Percentiles rank a stretch among this genome's conserved stretches.
These are phyloP conservation scores for Musa schizocarpa DNA, from an alignment of 176 grass and related monocot genomes.

Conservation along the genomic window DNA sequence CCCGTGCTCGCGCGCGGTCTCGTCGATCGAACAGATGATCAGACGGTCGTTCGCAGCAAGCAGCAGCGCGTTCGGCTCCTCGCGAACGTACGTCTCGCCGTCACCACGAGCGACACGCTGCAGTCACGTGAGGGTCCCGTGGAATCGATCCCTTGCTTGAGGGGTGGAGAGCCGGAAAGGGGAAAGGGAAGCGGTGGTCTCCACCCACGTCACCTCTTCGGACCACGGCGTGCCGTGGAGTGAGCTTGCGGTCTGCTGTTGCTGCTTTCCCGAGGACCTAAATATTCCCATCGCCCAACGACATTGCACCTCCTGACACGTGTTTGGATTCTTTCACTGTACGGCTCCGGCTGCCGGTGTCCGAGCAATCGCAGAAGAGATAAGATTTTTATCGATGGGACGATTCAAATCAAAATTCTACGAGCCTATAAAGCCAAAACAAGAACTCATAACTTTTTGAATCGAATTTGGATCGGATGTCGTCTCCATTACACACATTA, in stretches of 20 bases:
- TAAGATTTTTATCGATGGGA: too few relatives aligned
- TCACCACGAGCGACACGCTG: too few relatives aligned
- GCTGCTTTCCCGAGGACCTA: slow-evolving; percentile 34
- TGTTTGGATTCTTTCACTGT: background rate
- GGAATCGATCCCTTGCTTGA: slow-evolving; percentile 88
- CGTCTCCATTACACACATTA: too few relatives aligned
- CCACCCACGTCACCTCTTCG: slow-evolving; percentile 15
- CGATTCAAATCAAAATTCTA: too few relatives aligned
- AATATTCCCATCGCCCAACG: slow-evolving; percentile 37
- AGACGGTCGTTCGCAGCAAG: too few relatives aligned
- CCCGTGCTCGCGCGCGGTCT: too few relatives aligned
- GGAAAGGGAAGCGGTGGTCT: slow-evolving; percentile 24
- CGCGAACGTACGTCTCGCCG: too few relatives aligned
- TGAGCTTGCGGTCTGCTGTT: slow-evolving; percentile 44
- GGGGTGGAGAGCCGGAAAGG: slow-evolving; percentile 20
- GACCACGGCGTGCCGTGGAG: slow-evolving; percentile 22
- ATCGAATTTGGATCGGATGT: too few relatives aligned
- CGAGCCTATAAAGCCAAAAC: too few relatives aligned
- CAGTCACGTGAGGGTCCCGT: background rate
- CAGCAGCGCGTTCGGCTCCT: too few relatives aligned
- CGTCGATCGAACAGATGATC: too few relatives aligned
- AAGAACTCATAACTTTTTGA: too few relatives aligned
- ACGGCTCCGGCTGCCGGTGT: slow-evolving; percentile 1
- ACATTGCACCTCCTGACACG: slow-evolving; percentile 9
- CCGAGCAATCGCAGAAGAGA: background rate